Conservation (phyloP, 495 filamentous ascomycete species). For the Penicillium argentinense region DNA sequence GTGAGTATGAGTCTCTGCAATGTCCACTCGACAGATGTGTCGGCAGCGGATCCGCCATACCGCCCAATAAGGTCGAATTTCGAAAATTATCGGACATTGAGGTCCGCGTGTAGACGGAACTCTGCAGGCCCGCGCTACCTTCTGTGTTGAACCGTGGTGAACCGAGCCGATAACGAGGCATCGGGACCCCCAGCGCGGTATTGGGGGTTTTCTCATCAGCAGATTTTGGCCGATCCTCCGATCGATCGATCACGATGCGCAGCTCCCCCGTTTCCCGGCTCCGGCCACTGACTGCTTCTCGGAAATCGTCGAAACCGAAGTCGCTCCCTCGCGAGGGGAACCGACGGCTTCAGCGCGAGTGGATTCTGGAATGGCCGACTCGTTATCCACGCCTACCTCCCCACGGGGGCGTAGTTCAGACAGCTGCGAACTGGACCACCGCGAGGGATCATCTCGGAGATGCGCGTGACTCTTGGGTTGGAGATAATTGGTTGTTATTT, state of each 20-base stretch:
- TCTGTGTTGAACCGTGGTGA: conserved; percentile 76
- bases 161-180: conserved; percentile 84
- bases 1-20: conserved; percentile 24
- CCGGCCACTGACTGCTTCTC: conserved; percentile 43
- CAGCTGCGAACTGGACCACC: conserved; percentile 50
- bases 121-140: conserved; percentile 78
- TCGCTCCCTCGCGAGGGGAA: conserved; percentile 51
- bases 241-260: conserved; percentile 82
- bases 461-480: conserved; percentile 23
- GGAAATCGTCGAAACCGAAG: conserved; percentile 64
- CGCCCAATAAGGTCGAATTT: conserved; percentile 45
- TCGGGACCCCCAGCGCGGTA: conserved; percentile 71
- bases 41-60: conserved; percentile 23
- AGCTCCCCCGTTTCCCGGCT: conserved; percentile 57
- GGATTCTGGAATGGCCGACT: conserved; percentile 27
- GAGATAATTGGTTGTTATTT: conserved; percentile 37
- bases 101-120: conserved; percentile 60
- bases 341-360: conserved; percentile 24
- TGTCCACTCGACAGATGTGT: conserved; percentile 19
- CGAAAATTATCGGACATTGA: conserved; percentile 54
- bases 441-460: conserved; percentile 30
- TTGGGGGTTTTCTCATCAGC: conserved; percentile 54
- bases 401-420: conserved; percentile 45
- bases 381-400: conserved; percentile 26
- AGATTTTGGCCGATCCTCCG: conserved; percentile 66